Evolutionary conservation across 1,284 basidiomycete species (phyloP).

Genomic region (Sanghuangporus weigelae): DNA sequence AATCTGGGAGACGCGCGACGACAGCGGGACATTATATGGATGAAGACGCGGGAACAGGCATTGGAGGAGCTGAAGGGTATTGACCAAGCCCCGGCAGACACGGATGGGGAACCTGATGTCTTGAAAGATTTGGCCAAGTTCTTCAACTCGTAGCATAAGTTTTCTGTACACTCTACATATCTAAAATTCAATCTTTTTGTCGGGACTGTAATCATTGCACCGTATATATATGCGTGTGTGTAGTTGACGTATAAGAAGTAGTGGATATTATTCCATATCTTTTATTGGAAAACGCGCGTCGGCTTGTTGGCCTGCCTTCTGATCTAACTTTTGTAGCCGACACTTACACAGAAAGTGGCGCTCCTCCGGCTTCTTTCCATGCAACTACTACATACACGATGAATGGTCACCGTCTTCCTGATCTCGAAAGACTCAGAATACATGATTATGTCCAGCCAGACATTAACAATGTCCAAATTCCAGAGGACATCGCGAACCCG

Average conservation of each 20-base stretch:
- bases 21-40: conserved; percentile 69
- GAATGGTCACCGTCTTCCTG: conserved; percentile 35
- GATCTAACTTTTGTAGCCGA: neutral
- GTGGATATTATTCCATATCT: too few species aligned
- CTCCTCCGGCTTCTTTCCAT: neutral
- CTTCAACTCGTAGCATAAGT: neutral
- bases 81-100: conserved; percentile 7
- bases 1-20: conserved; percentile 62
- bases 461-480: conserved; percentile 19
- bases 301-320: too few species aligned
- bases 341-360: neutral
- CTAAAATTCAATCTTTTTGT: too few species aligned
- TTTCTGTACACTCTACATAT: neutral
- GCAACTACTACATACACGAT: conserved; percentile 29
- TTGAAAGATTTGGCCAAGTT: neutral
- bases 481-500: conserved; percentile 34
- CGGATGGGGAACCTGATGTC: conserved; percentile 26
- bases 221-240: too few species aligned
- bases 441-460: conserved; percentile 34
- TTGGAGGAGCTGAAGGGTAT: conserved; percentile 64
- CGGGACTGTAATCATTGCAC: too few species aligned
- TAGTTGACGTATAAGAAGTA: too few species aligned
- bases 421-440: conserved; percentile 41
- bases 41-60: conserved; percentile 63
- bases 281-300: too few species aligned